Evolutionary conservation across 495 filamentous ascomycete genomes (phyloP), one percentile per base, ranked within the genome.

Genomic region (Penicillium goetzii): DNA sequence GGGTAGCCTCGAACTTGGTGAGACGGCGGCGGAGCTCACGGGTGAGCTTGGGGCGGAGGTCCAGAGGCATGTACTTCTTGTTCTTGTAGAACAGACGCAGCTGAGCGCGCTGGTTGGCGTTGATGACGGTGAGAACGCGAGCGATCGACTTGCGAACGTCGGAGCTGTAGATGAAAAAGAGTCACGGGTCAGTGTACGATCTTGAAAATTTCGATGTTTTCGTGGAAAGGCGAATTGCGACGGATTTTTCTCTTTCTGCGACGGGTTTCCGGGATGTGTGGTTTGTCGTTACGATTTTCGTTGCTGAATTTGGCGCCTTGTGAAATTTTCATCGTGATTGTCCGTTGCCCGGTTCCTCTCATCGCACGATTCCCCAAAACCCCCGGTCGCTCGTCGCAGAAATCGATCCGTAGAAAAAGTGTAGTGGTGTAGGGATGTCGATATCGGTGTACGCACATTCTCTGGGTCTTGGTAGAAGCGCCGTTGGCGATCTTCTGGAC

Each of bases 131-230:
- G 68, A 98, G 88, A 81, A 97, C 90, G 70, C 93, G 93, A 78
- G 95, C 96, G 79, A 99, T 96, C 61, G 92, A 94, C 89, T 99
- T 99, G 85, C 95, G 93, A 80, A 99, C 86, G 83, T 99, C 95
- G 86, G 96, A 92, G 81, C 94, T 98, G 70, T 69, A 74, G 6
- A 34, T 53, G 58, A 41, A 36, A 45, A 58, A 70, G 54, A 66
- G 64, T 60, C 59, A 53, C 41, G 52, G 55, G 69, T 76, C 57
- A 75, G 65, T 67, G 66, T 68, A 54, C 32, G n/a, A 40, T 58
- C 64, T 50, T 57, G n/a, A 56, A 59, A 52, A 47, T 19, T 59
- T 60, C 59, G 61, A 67, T 30, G 28, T 51, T 61, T 47, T 45
- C 41, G 38, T 28, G 10, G 56, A 17, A 15, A 30, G 52, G 53